Evolutionary conservation across 176 grass and related monocot species (phyloP), one percentile per base, ranked within the genome.

Genomic region (Oryza brachyantha): DNA sequence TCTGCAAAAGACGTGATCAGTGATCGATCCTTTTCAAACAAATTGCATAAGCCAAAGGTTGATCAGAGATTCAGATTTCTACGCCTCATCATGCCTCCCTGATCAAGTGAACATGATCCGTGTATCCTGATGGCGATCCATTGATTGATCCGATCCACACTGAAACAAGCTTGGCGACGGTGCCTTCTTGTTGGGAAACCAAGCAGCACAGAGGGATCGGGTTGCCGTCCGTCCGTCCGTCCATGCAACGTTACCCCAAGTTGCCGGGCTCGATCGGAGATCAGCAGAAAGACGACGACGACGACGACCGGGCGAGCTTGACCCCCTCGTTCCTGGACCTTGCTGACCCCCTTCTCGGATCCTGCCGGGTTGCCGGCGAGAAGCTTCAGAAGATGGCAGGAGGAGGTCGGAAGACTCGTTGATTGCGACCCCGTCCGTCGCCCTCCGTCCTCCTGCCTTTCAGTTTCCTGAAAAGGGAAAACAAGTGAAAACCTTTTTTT

Each of bases 301-400:
- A 46, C 43, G 12, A 46, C 16, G 45, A 48, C 48, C 48, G 48
- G 48, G 27, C 0, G 4, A 32, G 40, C 83, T 58, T 58, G 83
- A 85, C 69, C 68, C 29, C 50, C 4, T 0, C 4, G 48, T 60
- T 77, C 79, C 61, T 2, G 75, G 80, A 67, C 68, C 68, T 28
- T 83, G 37, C 60, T 75, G 81, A 84, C 69, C 62, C 11, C 68
- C 68, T 84, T 88, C 86, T 66, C 6, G 68, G 75, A 84, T 52
- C 75, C 29, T 75, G 76, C 63, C 69, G 21, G 31, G 86, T 5
- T 28, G 69, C 75, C 39, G 69, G 75, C 52, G 75, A 74, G 86
- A 88, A 80, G 76, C 76, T 64, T 70, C 45, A 21, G 77, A 81
- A 80, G 75, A 35, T 24, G 61, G 61, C 13, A 4, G 3, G 26